phyloP scores from a whole-genome alignment of 805 yeast species.

The Pichia ethanolica region DNA sequence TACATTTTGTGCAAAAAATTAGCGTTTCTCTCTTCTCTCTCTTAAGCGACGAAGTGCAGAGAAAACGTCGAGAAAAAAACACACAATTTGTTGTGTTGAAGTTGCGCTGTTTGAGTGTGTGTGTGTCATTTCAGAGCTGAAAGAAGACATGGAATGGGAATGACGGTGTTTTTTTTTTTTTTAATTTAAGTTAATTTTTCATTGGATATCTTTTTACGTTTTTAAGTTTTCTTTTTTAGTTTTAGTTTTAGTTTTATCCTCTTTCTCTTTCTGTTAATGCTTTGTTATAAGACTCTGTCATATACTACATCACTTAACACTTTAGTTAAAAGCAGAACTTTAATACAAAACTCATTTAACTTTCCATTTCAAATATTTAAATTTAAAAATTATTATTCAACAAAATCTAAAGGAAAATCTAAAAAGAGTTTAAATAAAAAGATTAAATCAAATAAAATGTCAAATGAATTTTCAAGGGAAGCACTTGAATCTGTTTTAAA shows the following conservation, averaged over 20 bases:
- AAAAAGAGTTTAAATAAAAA: background rate
- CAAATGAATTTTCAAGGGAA: conserved; percentile 63
- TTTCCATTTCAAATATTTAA: no score
- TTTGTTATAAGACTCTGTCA: background rate
- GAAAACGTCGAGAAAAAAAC: background rate
- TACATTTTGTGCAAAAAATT: no score
- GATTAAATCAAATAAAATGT: conserved; percentile 14
- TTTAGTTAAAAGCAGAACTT: background rate
- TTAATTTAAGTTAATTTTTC: no score
- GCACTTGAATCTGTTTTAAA: conserved; percentile 82
- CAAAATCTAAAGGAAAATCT: background rate
- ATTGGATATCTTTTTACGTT: no score
- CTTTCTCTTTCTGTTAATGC: background rate
- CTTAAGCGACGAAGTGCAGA: no score
- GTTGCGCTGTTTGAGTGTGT: background rate
- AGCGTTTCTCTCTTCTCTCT: no score
- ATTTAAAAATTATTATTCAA: no score
- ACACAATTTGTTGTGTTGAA: background rate
- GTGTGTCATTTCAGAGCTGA: background rate
- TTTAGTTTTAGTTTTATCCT: no score
- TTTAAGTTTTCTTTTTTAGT: background rate
- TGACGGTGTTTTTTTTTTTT: background rate
- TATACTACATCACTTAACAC: no score
- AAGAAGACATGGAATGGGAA: background rate
- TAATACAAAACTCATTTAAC: background rate